A percentile compares a stretch with the other conserved stretches of the same genome.
phyloP scores from a whole-genome alignment of 2,329 filamentous ascomycete species.

The Thielaviopsis populi region DNA sequence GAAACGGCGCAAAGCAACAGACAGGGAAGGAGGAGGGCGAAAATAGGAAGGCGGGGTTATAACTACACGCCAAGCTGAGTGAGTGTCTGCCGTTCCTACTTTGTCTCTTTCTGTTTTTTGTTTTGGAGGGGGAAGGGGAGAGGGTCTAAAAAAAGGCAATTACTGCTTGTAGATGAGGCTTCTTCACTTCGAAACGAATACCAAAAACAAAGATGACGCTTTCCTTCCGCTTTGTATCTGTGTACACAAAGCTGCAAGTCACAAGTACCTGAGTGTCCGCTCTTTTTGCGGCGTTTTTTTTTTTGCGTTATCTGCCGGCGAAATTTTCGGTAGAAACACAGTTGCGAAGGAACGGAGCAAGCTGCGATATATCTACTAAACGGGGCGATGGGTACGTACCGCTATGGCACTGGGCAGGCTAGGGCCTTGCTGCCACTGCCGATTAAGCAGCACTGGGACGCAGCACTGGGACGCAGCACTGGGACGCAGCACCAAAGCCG shows the following conservation, averaged over 20 bases:
- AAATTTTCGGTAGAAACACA: constrained; percentile 6
- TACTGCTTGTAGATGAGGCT: not conserved
- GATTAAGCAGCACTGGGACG: not conserved
- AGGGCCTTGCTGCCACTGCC: not conserved
- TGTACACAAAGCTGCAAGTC: not conserved
- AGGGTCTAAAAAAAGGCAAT: no score
- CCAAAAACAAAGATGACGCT: not conserved
- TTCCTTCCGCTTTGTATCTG: not conserved
- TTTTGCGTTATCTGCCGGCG: constrained; percentile 4
- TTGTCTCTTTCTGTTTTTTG: not conserved
- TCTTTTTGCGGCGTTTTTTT: constrained; percentile 1
- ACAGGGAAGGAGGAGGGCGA: not conserved
- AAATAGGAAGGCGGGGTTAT: constrained; percentile 5
- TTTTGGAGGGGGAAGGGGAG: no score
- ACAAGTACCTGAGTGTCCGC: not conserved
- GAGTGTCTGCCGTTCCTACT: not conserved
- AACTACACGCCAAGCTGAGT: not conserved
- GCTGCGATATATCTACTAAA: not conserved
- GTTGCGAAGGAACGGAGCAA: not conserved
- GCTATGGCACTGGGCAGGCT: not conserved
- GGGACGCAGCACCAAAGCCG: not conserved
- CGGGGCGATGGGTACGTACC: not conserved
- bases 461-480: not conserved
- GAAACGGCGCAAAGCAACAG: not conserved
- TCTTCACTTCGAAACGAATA: not conserved